phyloP scores from a whole-genome alignment of 2,329 filamentous ascomycete genomes.

The Colletotrichum lentis region DNA sequence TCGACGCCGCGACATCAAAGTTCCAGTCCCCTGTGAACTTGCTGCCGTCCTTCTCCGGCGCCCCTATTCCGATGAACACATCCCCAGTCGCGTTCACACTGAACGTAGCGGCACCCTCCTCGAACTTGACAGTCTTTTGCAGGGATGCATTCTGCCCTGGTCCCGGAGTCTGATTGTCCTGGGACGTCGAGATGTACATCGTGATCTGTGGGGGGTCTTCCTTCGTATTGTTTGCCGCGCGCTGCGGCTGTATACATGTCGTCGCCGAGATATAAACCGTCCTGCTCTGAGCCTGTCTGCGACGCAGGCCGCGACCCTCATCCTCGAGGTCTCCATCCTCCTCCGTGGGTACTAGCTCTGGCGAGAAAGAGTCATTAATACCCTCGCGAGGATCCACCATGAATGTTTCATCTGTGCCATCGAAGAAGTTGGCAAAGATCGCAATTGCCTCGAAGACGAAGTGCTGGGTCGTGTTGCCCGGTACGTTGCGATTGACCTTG shows the following conservation, averaged over 20 bases:
- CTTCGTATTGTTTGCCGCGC: slow-evolving; percentile 55
- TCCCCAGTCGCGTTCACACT: slow-evolving; percentile 68
- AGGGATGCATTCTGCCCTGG: slow-evolving; percentile 58
- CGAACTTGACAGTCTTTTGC: slow-evolving; percentile 62
- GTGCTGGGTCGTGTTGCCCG: slow-evolving; percentile 67
- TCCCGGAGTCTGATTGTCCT: slow-evolving; percentile 71
- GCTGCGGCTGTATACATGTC: slow-evolving; percentile 79
- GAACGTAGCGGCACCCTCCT: slow-evolving; percentile 74
- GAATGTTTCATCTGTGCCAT: slow-evolving; percentile 31
- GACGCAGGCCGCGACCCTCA: slow-evolving; percentile 36
- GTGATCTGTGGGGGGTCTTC: slow-evolving; percentile 74
- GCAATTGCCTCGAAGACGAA: slow-evolving; percentile 70
- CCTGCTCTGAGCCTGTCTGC: slow-evolving; percentile 47
- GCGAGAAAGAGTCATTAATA: slow-evolving; percentile 42
- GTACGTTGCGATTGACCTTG: slow-evolving; percentile 65
- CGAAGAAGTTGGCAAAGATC: slow-evolving; percentile 53
- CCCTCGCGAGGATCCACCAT: slow-evolving; percentile 37
- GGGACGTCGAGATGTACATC: slow-evolving; percentile 76
- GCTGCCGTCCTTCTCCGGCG: slow-evolving; percentile 68
- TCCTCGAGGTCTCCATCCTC: slow-evolving; percentile 37
- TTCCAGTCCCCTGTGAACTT: slow-evolving; percentile 74
- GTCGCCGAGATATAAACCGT: slow-evolving; percentile 85
- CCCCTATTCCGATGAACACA: slow-evolving; percentile 79
- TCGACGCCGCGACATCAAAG: slow-evolving; percentile 82
- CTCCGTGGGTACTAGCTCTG: slow-evolving; percentile 35